These are phyloP conservation scores for Ophiocordyceps sinensis DNA, from an alignment of 2,329 filamentous ascomycete genomes.

Conservation along the genomic window DNA sequence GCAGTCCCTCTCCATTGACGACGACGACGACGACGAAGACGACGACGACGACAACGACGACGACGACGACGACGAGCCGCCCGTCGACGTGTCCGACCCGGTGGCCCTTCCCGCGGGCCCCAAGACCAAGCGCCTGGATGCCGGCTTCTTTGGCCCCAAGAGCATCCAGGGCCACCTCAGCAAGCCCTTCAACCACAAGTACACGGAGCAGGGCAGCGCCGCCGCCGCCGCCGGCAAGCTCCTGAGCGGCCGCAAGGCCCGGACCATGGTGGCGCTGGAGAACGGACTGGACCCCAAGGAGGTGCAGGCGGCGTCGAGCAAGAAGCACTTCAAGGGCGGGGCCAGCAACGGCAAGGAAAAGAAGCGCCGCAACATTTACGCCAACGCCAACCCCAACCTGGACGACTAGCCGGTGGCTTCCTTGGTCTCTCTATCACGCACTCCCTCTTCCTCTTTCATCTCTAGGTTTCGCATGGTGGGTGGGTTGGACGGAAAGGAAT, in stretches of 20 bases:
- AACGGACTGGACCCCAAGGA: slow-evolving; percentile 75
- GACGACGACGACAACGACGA: slow-evolving; percentile 18
- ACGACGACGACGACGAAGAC: slow-evolving; percentile 17
- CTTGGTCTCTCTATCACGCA: too few relatives aligned
- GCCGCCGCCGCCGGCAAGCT: slow-evolving; percentile 35
- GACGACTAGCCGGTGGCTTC: background rate
- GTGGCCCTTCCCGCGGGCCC: slow-evolving; percentile 42
- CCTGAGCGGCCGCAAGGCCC: slow-evolving; percentile 70
- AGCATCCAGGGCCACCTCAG: slow-evolving; percentile 51
- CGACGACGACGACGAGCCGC: slow-evolving; percentile 15
- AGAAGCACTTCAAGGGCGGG: slow-evolving; percentile 91
- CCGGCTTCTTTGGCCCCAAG: slow-evolving; percentile 68
- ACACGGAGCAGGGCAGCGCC: slow-evolving; percentile 59
- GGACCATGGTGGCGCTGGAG: slow-evolving; percentile 68
- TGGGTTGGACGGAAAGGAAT: too few relatives aligned
- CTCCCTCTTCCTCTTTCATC: too few relatives aligned
- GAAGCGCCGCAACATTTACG: background rate
- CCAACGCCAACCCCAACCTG: background rate
- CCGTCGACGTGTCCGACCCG: slow-evolving; percentile 30
- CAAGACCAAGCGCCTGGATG: slow-evolving; percentile 69
- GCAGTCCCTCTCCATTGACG: slow-evolving; percentile 28
- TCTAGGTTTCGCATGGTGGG: too few relatives aligned
- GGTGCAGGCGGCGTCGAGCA: slow-evolving; percentile 47
- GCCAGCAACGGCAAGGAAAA: slow-evolving; percentile 38
- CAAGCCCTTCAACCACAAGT: slow-evolving; percentile 81